Evolutionary conservation across 495 filamentous ascomycete genomes (phyloP), one percentile per base, ranked within the genome.

Genomic region (Viridothelium virens): DNA sequence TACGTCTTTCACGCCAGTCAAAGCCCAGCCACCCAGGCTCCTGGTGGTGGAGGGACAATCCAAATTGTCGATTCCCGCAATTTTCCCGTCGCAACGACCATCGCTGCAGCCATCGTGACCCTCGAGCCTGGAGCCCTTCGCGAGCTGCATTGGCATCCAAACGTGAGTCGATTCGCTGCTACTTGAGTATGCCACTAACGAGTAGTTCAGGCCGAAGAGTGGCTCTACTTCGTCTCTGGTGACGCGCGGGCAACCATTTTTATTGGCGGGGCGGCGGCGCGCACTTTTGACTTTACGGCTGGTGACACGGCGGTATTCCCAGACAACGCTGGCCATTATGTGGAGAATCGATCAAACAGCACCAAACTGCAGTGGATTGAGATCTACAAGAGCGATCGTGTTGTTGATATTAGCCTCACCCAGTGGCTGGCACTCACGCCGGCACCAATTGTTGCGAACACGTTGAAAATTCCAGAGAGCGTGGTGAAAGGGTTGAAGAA

Each of bases 101-200:
- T 89, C 61, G 86, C 86, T 16, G 83, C 86, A 0, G 80, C 84
- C 0, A 77, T 87, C 59, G 83, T 88, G 2, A 81, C 79, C 33
- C 77, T 88, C 31, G 77, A 87, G 74, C 86, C 87, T 0, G 79
- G 78, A 62, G 85, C 79, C 14, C 71, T 89, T 53, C 77, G 86
- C 46, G 85, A 89, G 75, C 74, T 89, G 63, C 86, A 88, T 69
- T 88, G 85, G 86, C 85, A 87, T 74, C 85, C 85, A n/a, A 87
- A 85, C 68, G 84, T 85, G 72, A 74, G 79, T 71, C 14, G 14
- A 18, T 33, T 41, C 7, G 37, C 77, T 87, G 41, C 14, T 44
- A 0, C 6, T 7, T 7, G 0, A 44, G 7, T 0, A 44, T 44
- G 7, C 1, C 1, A 7, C 14, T 44, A 7, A 7, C 1, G 6